Conservation (phyloP, 169 alveolate species). For the Neospora caninum region DNA sequence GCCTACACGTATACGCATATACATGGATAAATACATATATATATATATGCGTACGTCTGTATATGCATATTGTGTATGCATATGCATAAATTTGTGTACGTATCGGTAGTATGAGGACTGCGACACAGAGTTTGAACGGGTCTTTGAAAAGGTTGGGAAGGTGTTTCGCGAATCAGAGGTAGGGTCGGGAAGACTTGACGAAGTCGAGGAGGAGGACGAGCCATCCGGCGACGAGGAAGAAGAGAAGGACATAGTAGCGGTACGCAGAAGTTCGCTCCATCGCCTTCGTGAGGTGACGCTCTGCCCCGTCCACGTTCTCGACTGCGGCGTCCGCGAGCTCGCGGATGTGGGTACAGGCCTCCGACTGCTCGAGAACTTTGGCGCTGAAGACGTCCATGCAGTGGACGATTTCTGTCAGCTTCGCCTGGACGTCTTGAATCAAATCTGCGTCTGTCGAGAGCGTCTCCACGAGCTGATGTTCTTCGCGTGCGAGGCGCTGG, state of each 20-base stretch:
- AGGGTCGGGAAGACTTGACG: conserved; percentile 38
- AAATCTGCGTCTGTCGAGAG: conserved; percentile 29
- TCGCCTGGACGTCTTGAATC: background rate
- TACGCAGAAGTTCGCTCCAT: conserved; percentile 16
- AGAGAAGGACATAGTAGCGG: conserved; percentile 8
- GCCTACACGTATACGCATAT: no score
- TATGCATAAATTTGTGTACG: background rate
- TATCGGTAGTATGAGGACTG: background rate
- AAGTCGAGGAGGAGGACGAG: conserved; percentile 27
- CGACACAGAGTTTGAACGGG: background rate
- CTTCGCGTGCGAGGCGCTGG: background rate
- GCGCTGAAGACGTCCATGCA: conserved; percentile 40
- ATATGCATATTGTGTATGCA: background rate
- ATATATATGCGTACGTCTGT: background rate
- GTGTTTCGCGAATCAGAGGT: background rate
- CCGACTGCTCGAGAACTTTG: conserved; percentile 50
- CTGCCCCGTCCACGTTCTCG: conserved; percentile 8
- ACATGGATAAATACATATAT: background rate
- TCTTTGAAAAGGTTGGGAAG: background rate
- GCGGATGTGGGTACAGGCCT: conserved; percentile 34
- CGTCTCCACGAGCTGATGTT: conserved; percentile 39
- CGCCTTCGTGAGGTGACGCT: background rate
- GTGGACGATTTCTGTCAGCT: conserved; percentile 41
- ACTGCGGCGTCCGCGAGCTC: conserved; percentile 41
- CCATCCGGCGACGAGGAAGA: conserved; percentile 20